Base-by-base conservation (phyloP, 2,329 filamentous ascomycete species). In the Sclerotiophoma versabilis region DNA sequence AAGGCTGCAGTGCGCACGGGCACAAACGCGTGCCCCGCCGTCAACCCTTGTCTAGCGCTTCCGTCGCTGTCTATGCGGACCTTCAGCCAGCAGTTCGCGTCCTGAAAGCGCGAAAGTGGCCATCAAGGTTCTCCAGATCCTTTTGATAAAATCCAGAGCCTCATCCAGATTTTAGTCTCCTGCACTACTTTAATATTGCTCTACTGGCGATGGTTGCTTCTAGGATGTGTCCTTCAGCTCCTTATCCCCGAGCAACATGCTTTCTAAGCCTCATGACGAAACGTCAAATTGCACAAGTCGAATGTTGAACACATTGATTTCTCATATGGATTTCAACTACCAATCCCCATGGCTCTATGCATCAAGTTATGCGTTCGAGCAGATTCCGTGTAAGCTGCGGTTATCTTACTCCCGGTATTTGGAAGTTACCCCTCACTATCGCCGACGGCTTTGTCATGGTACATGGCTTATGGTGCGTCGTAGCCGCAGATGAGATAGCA, bases 341-440 rank as follows among this genome's bases (percentile, higher is more conserved):
- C 12, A 20, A 22, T 23, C 8, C 11, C n/a, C 22, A 17, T 3
- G 22, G n/a, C n/a, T n/a, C n/a, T n/a, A n/a, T n/a, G n/a, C n/a
- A n/a, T n/a, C n/a, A n/a, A n/a, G n/a, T n/a, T n/a, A n/a, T n/a
- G n/a, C n/a, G n/a, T n/a, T n/a, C n/a, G n/a, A n/a, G n/a, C n/a
- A n/a, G n/a, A n/a, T n/a, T n/a, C n/a, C n/a, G n/a, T n/a, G 30
- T 22, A 22, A 30, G 15, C 5, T 14, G 14, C 12, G 23, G 9
- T 4, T 19, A 20, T 33, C 30, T 54, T 36, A 44, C 11, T 12
- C 19, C 27, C 51, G 51, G 39, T 34, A 41, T 49, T 54, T 49
- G 41, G 45, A 49, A 49, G 41, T 27, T 54, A 45, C 51, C 51
- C 51, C 51, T 54, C 51, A 41, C 36, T 54, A 42, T 30, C 32